Evolutionary conservation across 805 yeast species (phyloP).

Genomic region (Pichia californica): DNA sequence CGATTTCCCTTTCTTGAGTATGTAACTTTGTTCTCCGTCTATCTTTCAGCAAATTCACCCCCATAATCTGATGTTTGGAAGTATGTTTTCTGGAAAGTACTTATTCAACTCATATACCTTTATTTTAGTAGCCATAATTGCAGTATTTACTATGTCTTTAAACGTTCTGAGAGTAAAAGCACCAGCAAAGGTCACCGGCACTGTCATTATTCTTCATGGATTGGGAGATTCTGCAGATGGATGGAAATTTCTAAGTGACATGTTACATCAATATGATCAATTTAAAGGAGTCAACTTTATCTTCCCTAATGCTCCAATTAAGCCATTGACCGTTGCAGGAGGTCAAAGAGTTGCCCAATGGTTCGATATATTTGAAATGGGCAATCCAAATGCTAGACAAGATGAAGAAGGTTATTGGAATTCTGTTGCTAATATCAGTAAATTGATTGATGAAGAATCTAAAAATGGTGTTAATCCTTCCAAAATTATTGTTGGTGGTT

Average conservation of each 20-base stretch:
- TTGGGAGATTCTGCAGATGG: slow-evolving; percentile 89
- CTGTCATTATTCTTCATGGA: slow-evolving; percentile 80
- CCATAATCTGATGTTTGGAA: too few species aligned
- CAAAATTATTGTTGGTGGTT: slow-evolving; percentile 86
- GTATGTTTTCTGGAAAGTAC: too few species aligned
- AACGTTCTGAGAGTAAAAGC: slow-evolving; percentile 36
- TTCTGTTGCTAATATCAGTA: slow-evolving; percentile 40
- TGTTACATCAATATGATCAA: slow-evolving; percentile 38
- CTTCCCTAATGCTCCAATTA: slow-evolving; percentile 85
- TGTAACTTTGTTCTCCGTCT: too few species aligned
- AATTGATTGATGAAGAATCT: slow-evolving; percentile 46
- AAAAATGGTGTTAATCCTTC: slow-evolving; percentile 50
- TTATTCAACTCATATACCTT: neutral
- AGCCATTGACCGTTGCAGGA: slow-evolving; percentile 61
- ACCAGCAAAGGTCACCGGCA: slow-evolving; percentile 43
- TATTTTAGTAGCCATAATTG: neutral
- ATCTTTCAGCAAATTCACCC: too few species aligned
- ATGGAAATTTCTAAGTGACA: slow-evolving; percentile 76
- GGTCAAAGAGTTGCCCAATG: slow-evolving; percentile 74
- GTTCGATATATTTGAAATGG: slow-evolving; percentile 70
- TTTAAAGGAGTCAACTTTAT: slow-evolving; percentile 60
- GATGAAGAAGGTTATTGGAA: slow-evolving; percentile 51
- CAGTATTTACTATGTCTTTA: slow-evolving; percentile 8
- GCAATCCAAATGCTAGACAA: slow-evolving; percentile 37
- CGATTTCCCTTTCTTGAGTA: too few species aligned